phyloP scores from a whole-genome alignment of 2,329 filamentous ascomycete genomes.

The Clarireedia sp. region DNA sequence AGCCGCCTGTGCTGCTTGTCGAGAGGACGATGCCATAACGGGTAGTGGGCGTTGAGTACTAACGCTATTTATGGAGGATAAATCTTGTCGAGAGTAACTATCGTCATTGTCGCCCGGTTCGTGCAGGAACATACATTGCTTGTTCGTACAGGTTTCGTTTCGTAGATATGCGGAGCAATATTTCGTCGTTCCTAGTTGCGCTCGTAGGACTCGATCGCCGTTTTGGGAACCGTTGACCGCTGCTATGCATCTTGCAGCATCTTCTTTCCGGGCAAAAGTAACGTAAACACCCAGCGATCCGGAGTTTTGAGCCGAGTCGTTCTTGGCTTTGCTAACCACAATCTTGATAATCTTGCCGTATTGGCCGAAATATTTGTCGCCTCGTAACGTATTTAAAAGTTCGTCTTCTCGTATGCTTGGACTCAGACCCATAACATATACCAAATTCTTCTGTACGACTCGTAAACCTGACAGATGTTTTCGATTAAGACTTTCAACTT shows the following conservation, averaged over 20 bases:
- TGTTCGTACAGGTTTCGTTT: slow-evolving; percentile 88
- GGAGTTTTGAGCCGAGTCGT: slow-evolving; percentile 55
- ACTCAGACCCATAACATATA: slow-evolving; percentile 92
- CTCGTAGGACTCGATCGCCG: slow-evolving; percentile 76
- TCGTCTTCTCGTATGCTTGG: slow-evolving; percentile 90
- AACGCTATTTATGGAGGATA: slow-evolving; percentile 89
- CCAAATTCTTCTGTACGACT: slow-evolving; percentile 96
- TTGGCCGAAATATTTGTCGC: slow-evolving; percentile 91
- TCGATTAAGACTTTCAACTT: slow-evolving; percentile 89
- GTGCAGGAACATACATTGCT: slow-evolving; percentile 96
- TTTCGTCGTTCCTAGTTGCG: slow-evolving; percentile 81
- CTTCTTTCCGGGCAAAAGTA: slow-evolving; percentile 88
- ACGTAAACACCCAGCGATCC: slow-evolving; percentile 88
- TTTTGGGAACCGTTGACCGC: slow-evolving; percentile 91
- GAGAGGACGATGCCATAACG: slow-evolving; percentile 41
- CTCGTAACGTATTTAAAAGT: slow-evolving; percentile 80
- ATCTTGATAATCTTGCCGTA: slow-evolving; percentile 99
- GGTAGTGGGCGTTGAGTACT: slow-evolving; percentile 64
- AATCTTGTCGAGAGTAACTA: slow-evolving; percentile 87
- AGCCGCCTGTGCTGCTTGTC: slow-evolving; percentile 40
- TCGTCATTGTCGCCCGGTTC: slow-evolving; percentile 98
- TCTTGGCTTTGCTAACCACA: slow-evolving; percentile 83
- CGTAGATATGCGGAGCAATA: slow-evolving; percentile 97
- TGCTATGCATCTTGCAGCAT: slow-evolving; percentile 81
- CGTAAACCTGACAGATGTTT: slow-evolving; percentile 94